Conservation (phyloP, 495 filamentous ascomycete genomes). For the Xylaria intraflava region DNA sequence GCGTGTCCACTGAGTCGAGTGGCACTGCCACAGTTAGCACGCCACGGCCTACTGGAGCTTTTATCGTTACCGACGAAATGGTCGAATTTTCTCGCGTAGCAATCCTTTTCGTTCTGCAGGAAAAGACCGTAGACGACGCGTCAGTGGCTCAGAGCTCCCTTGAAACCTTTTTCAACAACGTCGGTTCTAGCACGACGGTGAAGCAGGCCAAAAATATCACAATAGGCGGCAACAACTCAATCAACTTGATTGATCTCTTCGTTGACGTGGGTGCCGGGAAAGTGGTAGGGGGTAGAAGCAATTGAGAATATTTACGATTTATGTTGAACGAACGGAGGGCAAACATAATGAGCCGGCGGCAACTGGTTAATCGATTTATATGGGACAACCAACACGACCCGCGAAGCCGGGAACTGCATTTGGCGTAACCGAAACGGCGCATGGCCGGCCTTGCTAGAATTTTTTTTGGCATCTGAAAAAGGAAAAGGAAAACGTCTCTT, state of each 20-base stretch:
- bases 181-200: conserved; percentile 19
- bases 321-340: background rate
- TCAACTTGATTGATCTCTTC: conserved; percentile 40
- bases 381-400: background rate
- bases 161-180: conserved; percentile 46
- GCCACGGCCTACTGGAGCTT: conserved; percentile 24
- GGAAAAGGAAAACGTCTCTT: background rate
- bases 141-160: conserved; percentile 50
- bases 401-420: conserved; percentile 1
- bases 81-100: conserved; percentile 62
- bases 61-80: conserved; percentile 40
- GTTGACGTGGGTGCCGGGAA: conserved; percentile 32
- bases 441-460: background rate
- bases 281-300: conserved; percentile 17
- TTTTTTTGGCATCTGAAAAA: conserved; percentile 3
- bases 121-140: conserved; percentile 45
- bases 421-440: background rate
- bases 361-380: conserved; percentile 1
- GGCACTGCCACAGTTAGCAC: too few species aligned
- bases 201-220: conserved; percentile 36
- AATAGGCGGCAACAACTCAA: conserved; percentile 34
- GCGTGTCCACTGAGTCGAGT: conserved; percentile 8
- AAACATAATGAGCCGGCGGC: background rate
- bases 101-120: conserved; percentile 57
- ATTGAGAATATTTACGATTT: conserved; percentile 3